phyloP scores from a whole-genome alignment of 352 stramenopile species.

The Globisporangium middletonii region DNA sequence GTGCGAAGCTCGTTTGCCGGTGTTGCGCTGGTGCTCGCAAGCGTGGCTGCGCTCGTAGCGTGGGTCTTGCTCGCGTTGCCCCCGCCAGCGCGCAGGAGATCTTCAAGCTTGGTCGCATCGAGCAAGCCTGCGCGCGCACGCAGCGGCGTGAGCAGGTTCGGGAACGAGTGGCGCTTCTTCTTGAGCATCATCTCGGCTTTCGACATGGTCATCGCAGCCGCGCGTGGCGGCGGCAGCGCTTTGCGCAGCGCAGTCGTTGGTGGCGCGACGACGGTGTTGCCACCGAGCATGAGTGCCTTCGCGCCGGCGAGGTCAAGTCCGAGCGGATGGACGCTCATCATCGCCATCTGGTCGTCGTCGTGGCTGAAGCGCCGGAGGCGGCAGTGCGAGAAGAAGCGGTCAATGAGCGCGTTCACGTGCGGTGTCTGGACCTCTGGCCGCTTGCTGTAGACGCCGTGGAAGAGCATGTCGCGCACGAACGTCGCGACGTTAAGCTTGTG shows the following conservation, averaged over 20 bases:
- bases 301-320: neutral
- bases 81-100: constrained; percentile 1
- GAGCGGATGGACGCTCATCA: constrained; percentile 15
- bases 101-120: constrained; percentile 9
- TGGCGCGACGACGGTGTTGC: neutral
- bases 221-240: constrained; percentile 8
- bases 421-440: constrained; percentile 32
- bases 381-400: constrained; percentile 69
- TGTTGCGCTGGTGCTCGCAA: neutral
- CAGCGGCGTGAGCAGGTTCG: constrained; percentile 41
- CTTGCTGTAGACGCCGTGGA: constrained; percentile 67
- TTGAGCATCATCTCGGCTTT: constrained; percentile 25
- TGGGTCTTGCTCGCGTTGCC: neutral
- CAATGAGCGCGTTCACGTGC: constrained; percentile 45
- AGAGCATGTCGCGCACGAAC: constrained; percentile 75
- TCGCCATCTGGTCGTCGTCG: constrained; percentile 29
- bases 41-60: neutral
- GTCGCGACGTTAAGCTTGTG: constrained; percentile 45
- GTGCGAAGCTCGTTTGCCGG: constrained; percentile 3
- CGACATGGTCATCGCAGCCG: constrained; percentile 16
- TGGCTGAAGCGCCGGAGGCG: constrained; percentile 59
- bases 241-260: neutral
- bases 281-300: constrained; percentile 7
- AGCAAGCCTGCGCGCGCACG: constrained; percentile 6
- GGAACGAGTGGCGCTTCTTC: constrained; percentile 63